Evolutionary conservation across 108 stramenopile genomes (phyloP).

Genomic region (Pseudonitzschia multiseries): DNA sequence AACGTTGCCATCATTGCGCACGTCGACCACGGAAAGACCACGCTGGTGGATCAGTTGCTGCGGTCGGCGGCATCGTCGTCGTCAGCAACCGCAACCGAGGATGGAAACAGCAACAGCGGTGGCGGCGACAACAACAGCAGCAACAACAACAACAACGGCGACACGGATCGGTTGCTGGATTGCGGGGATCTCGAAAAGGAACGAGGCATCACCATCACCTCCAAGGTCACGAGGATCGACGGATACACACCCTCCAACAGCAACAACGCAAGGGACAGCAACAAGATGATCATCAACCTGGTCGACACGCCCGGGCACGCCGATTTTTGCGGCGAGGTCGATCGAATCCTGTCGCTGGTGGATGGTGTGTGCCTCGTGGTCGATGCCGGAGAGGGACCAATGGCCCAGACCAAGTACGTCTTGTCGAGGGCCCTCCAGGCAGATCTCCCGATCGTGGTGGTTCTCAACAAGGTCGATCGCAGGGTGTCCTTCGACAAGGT

Average conservation of each 20-base stretch:
- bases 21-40: constrained; percentile 99
- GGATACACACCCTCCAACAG: constrained; percentile 48
- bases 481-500: constrained; percentile 72
- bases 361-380: constrained; percentile 92
- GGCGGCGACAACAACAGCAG: background rate
- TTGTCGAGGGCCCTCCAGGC: constrained; percentile 84
- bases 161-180: constrained; percentile 81
- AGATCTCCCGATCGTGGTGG: constrained; percentile 86
- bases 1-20: constrained; percentile 94
- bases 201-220: constrained; percentile 96
- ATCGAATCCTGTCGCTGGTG: constrained; percentile 89
- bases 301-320: constrained; percentile 96
- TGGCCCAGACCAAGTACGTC: constrained; percentile 97
- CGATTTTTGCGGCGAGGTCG: constrained; percentile 96
- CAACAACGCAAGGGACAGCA: constrained; percentile 82
- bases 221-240: constrained; percentile 87
- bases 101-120: no score
- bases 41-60: constrained; percentile 91
- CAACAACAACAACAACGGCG: background rate
- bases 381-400: constrained; percentile 91
- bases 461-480: constrained; percentile 98
- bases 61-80: constrained; percentile 40
- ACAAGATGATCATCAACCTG: constrained; percentile 48
- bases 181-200: constrained; percentile 93
- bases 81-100: no score